Base-by-base conservation (phyloP, 1,284 basidiomycete species). In the Malassezia japonica region DNA sequence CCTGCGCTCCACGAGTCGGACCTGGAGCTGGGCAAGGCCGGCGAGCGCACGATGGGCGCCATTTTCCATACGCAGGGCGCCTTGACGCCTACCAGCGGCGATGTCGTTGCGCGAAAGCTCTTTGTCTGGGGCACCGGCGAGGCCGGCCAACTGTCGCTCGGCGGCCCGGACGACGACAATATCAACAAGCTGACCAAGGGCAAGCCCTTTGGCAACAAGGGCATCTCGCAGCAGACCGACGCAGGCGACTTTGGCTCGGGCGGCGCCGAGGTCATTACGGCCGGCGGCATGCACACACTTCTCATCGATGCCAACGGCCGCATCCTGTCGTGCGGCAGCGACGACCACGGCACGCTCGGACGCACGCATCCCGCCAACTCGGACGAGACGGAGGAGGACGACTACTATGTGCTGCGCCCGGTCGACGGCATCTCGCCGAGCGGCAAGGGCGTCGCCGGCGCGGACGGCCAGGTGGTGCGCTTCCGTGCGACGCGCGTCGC, bases 301-400 rank as follows among this genome's bases (percentile, higher is more conserved):
- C 50, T 65, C 31, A 61, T 72, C 42, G 69, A 72, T 48, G 52
- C 51, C 12, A 37, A 60, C 13, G 69, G 69, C 18, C 55, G 59
- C 36, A 59, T 72, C 25, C 46, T 65, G 32, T 84, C 85, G 8
- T 90, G 85, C 75, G 89, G 89, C 39, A 83, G 87, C 58, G 94
- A 95, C 72, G 90, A 95, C 71, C 85, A 88, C 64, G 89, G 86
- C 46, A 85, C 87, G 33, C 79, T 95, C 23, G 90, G 91, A n/a
- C 56, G 59, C 15, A 61, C 63, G 44, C 58, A 64, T 38, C 55
- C 68, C 45, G 80, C 84, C 49, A 79, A 82, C 8, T 81, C 87
- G 67, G 73, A 86, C 48, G 82, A 84, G 56, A 75, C 82, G n/a
- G 87, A 91, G 60, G 82, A 84, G 46, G 51, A 54, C 33, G 51